phyloP scores from a whole-genome alignment of 2,329 filamentous ascomycete species.

The Xylariaceae sp. region DNA sequence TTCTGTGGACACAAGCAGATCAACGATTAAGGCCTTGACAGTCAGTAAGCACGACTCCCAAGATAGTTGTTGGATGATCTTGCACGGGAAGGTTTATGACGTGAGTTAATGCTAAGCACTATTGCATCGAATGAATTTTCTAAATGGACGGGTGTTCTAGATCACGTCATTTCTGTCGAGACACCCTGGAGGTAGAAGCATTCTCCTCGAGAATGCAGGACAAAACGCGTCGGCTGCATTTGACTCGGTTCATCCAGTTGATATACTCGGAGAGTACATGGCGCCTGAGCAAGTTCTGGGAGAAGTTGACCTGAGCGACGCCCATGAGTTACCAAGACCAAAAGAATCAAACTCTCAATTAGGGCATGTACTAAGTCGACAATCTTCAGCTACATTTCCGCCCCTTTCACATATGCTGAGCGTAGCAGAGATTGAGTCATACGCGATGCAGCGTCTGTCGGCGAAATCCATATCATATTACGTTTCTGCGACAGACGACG shows the following conservation, averaged over 20 bases:
- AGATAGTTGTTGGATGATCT: conserved; percentile 27
- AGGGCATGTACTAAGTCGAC: background rate
- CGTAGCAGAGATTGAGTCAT: conserved; percentile 81
- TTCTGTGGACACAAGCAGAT: background rate
- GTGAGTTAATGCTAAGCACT: conserved; percentile 9
- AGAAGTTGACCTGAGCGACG: conserved; percentile 1
- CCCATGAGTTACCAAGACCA: background rate
- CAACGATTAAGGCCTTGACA: conserved; percentile 5
- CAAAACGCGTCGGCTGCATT: conserved; percentile 25
- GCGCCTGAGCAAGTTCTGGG: conserved; percentile 22
- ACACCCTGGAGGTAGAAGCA: conserved; percentile 26
- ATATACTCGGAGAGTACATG: conserved; percentile 27
- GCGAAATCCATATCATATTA: conserved; percentile 92
- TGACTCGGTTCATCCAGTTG: conserved; percentile 24
- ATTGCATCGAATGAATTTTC: background rate
- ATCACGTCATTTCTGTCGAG: conserved; percentile 25
- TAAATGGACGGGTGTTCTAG: conserved; percentile 1
- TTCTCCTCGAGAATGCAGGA: conserved; percentile 27
- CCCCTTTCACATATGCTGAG: conserved; percentile 61
- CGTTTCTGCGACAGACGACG: conserved; percentile 82
- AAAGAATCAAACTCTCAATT: background rate
- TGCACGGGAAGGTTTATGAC: conserved; percentile 31
- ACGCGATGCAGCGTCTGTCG: conserved; percentile 76
- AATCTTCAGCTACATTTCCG: background rate
- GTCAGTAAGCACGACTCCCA: conserved; percentile 22